phyloP scores from a whole-genome alignment of 2,329 filamentous ascomycete genomes.

The Neofusicoccum kwambonambiense region DNA sequence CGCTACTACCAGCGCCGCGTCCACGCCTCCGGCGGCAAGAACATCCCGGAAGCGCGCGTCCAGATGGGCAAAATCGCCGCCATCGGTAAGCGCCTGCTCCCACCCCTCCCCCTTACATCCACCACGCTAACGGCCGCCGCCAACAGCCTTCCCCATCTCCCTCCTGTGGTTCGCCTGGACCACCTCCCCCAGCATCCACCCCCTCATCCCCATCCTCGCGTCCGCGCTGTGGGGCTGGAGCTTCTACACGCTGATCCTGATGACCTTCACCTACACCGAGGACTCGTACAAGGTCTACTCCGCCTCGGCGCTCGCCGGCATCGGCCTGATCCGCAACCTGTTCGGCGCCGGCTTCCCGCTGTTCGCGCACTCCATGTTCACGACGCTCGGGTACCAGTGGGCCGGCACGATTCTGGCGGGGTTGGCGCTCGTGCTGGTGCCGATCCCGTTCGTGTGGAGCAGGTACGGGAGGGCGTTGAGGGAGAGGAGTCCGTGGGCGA shows the following conservation, averaged over 20 bases:
- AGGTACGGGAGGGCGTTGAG: constrained; percentile 35
- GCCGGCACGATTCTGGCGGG: constrained; percentile 31
- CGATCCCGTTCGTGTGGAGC: constrained; percentile 36
- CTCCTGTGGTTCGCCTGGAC: constrained; percentile 21
- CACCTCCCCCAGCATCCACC: constrained; percentile 23
- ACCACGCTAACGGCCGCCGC: constrained; percentile 22
- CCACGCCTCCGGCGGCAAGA: constrained; percentile 29
- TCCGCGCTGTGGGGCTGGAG: constrained; percentile 52
- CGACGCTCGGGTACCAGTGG: constrained; percentile 30
- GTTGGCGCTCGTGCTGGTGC: constrained; percentile 30
- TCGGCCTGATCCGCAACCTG: constrained; percentile 40
- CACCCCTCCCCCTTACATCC: no score
- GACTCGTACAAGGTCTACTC: constrained; percentile 49
- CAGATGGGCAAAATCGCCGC: constrained; percentile 42
- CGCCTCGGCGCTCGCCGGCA: constrained; percentile 43
- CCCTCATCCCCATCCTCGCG: constrained; percentile 50
- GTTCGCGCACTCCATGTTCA: constrained; percentile 31
- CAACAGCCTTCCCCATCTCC: constrained; percentile 28
- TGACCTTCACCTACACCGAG: constrained; percentile 50
- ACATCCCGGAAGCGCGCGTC: constrained; percentile 45
- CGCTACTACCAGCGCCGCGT: constrained; percentile 41
- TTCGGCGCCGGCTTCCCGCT: constrained; percentile 37
- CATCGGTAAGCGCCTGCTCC: constrained; percentile 30
- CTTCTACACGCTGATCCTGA: constrained; percentile 52
- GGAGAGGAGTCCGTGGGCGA: constrained; percentile 40